Evolutionary conservation across 1,284 basidiomycete genomes (phyloP).

Genomic region (Tausonia pullulans): DNA sequence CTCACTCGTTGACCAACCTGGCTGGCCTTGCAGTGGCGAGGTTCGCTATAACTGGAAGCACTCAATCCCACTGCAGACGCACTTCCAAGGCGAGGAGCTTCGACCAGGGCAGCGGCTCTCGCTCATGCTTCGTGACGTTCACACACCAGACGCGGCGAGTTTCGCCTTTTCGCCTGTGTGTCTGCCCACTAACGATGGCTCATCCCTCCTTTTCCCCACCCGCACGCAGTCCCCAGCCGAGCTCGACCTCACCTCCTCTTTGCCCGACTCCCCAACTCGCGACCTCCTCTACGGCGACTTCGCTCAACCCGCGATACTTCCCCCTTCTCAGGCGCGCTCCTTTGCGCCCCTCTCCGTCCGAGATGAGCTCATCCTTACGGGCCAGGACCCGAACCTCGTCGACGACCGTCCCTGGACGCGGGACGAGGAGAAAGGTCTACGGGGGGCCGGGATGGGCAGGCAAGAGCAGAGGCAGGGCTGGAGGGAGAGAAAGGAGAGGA

Average conservation of each 20-base stretch:
- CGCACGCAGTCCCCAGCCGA: not conserved
- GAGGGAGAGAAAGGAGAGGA: not conserved
- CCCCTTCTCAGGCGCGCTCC: not conserved
- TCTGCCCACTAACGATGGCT: no score
- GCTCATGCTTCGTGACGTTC: slow-evolving; percentile 3
- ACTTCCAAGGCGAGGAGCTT: not conserved
- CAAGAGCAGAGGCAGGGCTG: not conserved
- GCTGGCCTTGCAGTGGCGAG: not conserved
- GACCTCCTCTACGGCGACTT: no score
- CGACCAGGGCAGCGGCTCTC: slow-evolving; percentile 4
- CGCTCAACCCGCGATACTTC: not conserved
- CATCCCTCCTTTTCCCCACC: not conserved
- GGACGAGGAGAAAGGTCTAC: slow-evolving; percentile 1
- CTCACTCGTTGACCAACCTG: not conserved
- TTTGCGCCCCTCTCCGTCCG: not conserved
- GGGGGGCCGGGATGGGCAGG: not conserved
- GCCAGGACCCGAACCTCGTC: not conserved
- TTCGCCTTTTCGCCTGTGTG: no score
- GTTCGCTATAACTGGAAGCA: slow-evolving; percentile 11
- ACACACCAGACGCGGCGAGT: not conserved
- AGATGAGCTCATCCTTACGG: not conserved
- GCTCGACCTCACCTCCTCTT: not conserved
- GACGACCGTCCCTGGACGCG: not conserved
- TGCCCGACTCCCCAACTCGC: no score
- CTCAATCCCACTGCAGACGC: not conserved